A percentile compares a stretch with the other conserved stretches of the same genome.
Conservation (phyloP, 2,329 filamentous ascomycete species). For the Epichloe bromicola region DNA sequence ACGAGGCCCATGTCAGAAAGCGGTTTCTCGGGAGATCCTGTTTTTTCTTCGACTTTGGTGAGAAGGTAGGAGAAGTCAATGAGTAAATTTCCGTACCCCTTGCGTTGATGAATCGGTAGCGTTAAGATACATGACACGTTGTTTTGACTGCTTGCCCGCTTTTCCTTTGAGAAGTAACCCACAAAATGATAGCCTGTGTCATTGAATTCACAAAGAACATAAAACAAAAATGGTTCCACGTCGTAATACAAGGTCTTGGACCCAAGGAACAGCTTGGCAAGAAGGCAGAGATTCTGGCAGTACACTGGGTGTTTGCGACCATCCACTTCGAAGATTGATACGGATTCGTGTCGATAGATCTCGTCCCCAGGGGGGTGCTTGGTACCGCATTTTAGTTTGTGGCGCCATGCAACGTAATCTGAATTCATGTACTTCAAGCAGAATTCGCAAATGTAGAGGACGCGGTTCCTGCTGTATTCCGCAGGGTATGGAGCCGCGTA, state of each 20-base stretch:
- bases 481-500: constrained; percentile 97
- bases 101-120: constrained; percentile 88
- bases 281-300: constrained; percentile 90
- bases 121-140: constrained; percentile 97
- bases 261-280: constrained; percentile 94
- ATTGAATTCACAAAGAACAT: constrained; percentile 91
- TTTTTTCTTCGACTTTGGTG: constrained; percentile 78
- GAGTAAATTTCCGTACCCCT: constrained; percentile 89
- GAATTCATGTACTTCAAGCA: constrained; percentile 99
- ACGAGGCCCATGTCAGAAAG: constrained; percentile 96
- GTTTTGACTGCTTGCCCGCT: constrained; percentile 84
- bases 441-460: constrained; percentile 98
- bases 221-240: constrained; percentile 93
- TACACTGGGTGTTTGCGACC: constrained; percentile 96
- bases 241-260: constrained; percentile 98
- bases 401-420: constrained; percentile 93
- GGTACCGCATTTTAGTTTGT: constrained; percentile 91
- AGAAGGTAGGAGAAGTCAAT: constrained; percentile 98
- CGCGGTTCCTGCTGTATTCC: constrained; percentile 91
- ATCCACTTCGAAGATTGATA: constrained; percentile 96
- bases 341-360: constrained; percentile 82
- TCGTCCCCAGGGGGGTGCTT: constrained; percentile 97
- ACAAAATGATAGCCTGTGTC: constrained; percentile 90
- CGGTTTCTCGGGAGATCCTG: constrained; percentile 91
- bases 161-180: constrained; percentile 99